A percentile compares a stretch with the other conserved stretches of the same genome.
These are phyloP conservation scores for Aspergillus homomorphus DNA, from an alignment of 495 filamentous ascomycete species.

Conservation along the genomic window DNA sequence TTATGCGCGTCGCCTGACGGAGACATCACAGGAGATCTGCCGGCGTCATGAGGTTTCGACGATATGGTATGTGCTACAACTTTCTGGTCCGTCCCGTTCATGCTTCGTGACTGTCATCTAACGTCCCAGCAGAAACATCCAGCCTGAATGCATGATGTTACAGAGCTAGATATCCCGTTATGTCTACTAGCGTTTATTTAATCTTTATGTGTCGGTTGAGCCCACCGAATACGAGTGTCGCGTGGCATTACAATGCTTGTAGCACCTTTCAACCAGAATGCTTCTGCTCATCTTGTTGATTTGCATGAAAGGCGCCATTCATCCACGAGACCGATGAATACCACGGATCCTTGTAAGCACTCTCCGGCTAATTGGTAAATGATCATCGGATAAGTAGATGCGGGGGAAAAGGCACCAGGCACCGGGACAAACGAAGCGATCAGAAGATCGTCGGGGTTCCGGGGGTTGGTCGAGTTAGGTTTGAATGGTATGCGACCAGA, in stretches of 20 bases:
- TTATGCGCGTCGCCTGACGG: slow-evolving; percentile 7
- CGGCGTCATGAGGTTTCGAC: slow-evolving; percentile 33
- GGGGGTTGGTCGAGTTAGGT: background rate
- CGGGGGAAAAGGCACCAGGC: background rate
- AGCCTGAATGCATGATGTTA: background rate
- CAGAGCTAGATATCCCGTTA: slow-evolving; percentile 11
- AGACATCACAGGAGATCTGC: slow-evolving; percentile 17
- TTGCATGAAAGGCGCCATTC: background rate
- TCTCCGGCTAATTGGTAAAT: background rate
- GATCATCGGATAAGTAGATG: background rate
- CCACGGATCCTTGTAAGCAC: background rate
- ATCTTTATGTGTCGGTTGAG: background rate
- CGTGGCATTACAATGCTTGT: background rate
- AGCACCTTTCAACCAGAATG: background rate
- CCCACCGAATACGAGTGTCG: slow-evolving; percentile 1
- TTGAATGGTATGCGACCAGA: background rate
- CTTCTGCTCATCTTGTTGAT: background rate
- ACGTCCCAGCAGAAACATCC: background rate
- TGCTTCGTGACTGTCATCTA: background rate
- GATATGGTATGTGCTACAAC: slow-evolving; percentile 26
- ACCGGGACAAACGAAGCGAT: background rate
- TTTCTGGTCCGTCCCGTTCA: background rate
- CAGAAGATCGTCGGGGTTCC: background rate
- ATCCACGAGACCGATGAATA: background rate
- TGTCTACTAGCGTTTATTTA: background rate